Percentiles rank a stretch among this genome's conserved stretches.
phyloP scores from a whole-genome alignment of 2,329 filamentous ascomycete species.

The Nemania sp. region DNA sequence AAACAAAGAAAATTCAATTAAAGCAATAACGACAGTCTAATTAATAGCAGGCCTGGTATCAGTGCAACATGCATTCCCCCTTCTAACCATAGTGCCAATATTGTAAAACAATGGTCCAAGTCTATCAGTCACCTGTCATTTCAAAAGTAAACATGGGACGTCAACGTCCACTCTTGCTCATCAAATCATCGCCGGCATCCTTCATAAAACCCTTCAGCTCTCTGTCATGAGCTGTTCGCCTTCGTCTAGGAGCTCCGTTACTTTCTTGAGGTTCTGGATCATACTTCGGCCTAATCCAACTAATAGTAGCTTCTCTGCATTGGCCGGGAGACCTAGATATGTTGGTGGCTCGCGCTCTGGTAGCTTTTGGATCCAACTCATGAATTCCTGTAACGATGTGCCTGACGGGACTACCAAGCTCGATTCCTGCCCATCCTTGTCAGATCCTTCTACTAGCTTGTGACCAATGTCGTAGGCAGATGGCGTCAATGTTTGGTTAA shows the following conservation, averaged over 20 bases:
- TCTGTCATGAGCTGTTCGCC: conserved; percentile 90
- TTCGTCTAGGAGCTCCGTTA: conserved; percentile 91
- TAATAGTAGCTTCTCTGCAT: conserved; percentile 94
- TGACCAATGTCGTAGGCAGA: conserved; percentile 93
- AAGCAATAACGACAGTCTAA: conserved; percentile 17
- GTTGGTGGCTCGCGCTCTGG: conserved; percentile 97
- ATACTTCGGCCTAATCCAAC: conserved; percentile 88
- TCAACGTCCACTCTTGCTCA: not conserved
- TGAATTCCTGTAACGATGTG: conserved; percentile 87
- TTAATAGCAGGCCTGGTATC: conserved; percentile 25
- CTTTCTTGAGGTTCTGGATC: conserved; percentile 84
- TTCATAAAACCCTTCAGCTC: conserved; percentile 45
- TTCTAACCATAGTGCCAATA: not conserved
- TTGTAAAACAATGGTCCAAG: not conserved
- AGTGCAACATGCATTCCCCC: conserved; percentile 12
- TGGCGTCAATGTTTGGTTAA: conserved; percentile 82
- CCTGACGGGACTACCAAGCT: conserved; percentile 81
- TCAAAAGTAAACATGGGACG: not conserved
- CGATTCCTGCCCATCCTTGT: conserved; percentile 67
- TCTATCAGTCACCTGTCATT: not conserved
- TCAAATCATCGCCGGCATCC: not conserved
- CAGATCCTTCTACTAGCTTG: conserved; percentile 79
- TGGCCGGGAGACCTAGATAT: conserved; percentile 91
- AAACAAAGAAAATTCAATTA: conserved; percentile 18
- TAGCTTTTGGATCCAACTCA: conserved; percentile 88